Conservation (phyloP, 2,329 filamentous ascomycete genomes). For the Curvularia lunata region DNA sequence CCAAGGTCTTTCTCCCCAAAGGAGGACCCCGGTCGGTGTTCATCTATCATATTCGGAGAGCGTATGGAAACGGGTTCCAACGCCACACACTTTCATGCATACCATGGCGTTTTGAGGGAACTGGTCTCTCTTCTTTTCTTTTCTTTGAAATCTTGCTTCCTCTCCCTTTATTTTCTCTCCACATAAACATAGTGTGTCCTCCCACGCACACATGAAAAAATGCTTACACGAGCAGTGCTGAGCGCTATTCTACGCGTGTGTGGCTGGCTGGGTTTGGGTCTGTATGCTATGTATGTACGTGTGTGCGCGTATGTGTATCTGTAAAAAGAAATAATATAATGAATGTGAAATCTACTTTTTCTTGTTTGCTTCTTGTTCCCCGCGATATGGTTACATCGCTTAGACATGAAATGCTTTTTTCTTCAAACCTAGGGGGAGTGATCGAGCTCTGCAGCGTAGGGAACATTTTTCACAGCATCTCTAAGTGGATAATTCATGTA, state of each 20-base stretch:
- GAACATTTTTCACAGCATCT: no score
- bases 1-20: background rate
- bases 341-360: background rate
- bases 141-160: background rate
- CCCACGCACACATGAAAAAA: background rate
- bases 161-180: background rate
- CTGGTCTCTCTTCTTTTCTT: background rate
- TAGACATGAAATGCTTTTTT: no score
- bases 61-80: background rate
- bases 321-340: background rate
- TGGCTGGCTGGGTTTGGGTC: background rate
- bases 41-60: background rate
- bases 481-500: no score
- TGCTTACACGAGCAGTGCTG: background rate
- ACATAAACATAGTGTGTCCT: background rate
- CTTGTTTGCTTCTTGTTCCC: background rate
- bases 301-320: background rate
- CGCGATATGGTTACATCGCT: no score
- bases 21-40: background rate
- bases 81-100: background rate
- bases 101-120: background rate
- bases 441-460: no score
- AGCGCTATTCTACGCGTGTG: background rate
- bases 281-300: background rate
- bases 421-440: no score